Percentiles rank a stretch among this genome's conserved stretches.
Evolutionary conservation across 2,329 filamentous ascomycete species (phyloP).

Genomic region (Xylariaceae sp.): DNA sequence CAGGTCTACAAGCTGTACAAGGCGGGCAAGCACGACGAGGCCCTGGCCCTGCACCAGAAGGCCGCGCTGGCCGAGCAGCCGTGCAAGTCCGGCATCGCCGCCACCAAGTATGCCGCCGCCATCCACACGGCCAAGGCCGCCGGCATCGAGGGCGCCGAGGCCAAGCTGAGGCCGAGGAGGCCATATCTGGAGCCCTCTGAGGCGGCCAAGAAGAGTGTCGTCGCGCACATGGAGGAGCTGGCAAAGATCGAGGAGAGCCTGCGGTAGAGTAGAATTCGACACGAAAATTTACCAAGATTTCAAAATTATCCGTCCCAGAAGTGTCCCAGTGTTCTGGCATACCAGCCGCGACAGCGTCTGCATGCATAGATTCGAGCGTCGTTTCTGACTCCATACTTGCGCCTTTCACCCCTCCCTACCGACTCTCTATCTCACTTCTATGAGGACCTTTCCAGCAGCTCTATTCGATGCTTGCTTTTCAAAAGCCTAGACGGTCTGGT

Average conservation of each 20-base stretch:
- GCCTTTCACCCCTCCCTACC: too few relatives aligned
- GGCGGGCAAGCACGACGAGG: conserved; percentile 49
- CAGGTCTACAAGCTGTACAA: conserved; percentile 55
- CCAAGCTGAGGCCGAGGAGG: conserved; percentile 49
- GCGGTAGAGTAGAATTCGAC: conserved; percentile 5
- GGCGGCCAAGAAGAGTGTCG: conserved; percentile 34
- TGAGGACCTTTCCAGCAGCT: conserved; percentile 14
- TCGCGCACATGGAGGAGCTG: conserved; percentile 30
- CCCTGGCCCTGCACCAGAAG: conserved; percentile 51
- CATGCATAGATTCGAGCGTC: too few relatives aligned
- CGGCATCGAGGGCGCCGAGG: conserved; percentile 51
- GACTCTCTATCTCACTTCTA: conserved; percentile 4
- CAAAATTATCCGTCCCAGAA: too few relatives aligned
- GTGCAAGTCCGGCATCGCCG: conserved; percentile 58
- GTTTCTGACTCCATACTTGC: too few relatives aligned
- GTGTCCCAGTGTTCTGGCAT: too few relatives aligned
- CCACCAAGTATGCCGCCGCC: conserved; percentile 60
- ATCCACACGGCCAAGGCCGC: conserved; percentile 51
- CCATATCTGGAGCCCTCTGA: conserved; percentile 49
- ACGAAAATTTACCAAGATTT: too few relatives aligned
- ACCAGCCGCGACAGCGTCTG: too few relatives aligned
- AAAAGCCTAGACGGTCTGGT: conserved; percentile 8
- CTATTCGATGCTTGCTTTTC: conserved; percentile 10
- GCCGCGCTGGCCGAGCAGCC: conserved; percentile 59
- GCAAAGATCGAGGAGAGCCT: conserved; percentile 22